Conservation (phyloP, 345 rosid genomes). For the Cardamine occulta region DNA sequence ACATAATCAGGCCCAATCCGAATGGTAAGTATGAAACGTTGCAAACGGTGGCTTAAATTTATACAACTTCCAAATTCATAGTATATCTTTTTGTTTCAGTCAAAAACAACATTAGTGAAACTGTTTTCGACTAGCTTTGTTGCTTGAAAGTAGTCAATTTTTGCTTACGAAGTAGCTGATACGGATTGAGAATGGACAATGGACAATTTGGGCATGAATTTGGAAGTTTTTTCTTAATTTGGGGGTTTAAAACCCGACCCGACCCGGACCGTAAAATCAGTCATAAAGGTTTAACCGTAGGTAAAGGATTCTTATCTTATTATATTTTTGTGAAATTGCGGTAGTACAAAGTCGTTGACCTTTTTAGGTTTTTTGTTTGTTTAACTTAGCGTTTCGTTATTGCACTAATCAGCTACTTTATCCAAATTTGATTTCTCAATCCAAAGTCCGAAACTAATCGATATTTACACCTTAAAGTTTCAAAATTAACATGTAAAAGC, state of each 20-base stretch:
- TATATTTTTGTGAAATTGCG: neutral
- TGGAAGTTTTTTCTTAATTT: neutral
- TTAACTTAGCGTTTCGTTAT: constrained; percentile 20
- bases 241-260: neutral
- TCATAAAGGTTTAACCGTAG: neutral
- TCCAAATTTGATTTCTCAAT: neutral
- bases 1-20: neutral
- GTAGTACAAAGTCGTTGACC: constrained; percentile 19
- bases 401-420: neutral
- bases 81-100: neutral
- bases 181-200: neutral
- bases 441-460: neutral
- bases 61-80: neutral
- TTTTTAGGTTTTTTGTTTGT: neutral
- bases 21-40: neutral
- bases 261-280: neutral
- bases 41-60: neutral
- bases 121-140: neutral
- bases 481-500: neutral
- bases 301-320: neutral
- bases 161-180: neutral
- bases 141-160: neutral
- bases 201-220: neutral
- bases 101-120: neutral
- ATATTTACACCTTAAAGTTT: neutral